These are phyloP conservation scores for Colletotrichum sp. DNA, from an alignment of 2,329 filamentous ascomycete species.

Conservation along the genomic window DNA sequence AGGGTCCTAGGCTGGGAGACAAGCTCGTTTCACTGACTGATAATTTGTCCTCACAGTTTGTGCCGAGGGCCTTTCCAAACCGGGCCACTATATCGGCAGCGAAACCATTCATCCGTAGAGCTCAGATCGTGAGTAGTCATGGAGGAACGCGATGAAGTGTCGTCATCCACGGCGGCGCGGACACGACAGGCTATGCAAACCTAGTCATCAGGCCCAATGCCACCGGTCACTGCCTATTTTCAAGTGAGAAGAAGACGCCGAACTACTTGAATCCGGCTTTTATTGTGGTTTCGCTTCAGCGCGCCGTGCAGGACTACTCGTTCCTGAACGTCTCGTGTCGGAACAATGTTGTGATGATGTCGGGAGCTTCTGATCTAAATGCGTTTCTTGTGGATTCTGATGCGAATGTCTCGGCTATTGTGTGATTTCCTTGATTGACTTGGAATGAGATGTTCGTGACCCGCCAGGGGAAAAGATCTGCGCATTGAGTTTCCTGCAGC, in stretches of 20 bases:
- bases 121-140: background rate
- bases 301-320: background rate
- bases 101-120: background rate
- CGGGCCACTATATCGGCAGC: background rate
- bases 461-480: background rate
- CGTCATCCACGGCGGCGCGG: background rate
- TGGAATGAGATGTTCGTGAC: background rate
- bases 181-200: background rate
- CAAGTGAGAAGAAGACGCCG: background rate
- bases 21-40: background rate
- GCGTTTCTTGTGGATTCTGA: background rate
- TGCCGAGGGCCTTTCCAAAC: background rate
- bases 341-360: background rate
- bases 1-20: background rate
- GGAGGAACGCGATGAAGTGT: background rate
- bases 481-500: background rate
- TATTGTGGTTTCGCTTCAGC: background rate
- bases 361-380: background rate
- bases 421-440: background rate
- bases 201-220: background rate
- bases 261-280: background rate
- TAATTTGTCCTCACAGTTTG: background rate
- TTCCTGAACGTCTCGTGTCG: background rate
- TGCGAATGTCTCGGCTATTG: background rate
- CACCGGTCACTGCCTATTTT: background rate